A percentile compares a stretch with the other conserved stretches of the same genome.
phyloP scores from a whole-genome alignment of 2,329 filamentous ascomycete species.

The Penicillium fuscoglaucum region DNA sequence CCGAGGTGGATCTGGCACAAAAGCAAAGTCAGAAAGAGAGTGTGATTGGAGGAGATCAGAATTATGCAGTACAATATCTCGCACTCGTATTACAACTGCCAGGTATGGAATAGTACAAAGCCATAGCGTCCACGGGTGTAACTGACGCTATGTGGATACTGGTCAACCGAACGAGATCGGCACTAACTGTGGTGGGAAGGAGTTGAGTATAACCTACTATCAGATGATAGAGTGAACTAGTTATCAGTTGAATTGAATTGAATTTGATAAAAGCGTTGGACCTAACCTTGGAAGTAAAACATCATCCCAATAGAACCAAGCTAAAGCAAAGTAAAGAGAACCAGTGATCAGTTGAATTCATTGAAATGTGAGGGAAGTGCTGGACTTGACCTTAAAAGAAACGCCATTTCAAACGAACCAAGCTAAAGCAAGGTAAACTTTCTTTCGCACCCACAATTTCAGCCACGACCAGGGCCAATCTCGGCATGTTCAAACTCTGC shows the following conservation, averaged over 20 bases:
- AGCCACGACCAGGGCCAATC: neutral
- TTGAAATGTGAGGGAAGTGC: neutral
- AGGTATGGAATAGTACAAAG: too few species aligned
- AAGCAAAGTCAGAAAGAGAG: neutral
- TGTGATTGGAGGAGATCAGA: neutral
- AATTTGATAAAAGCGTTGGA: neutral
- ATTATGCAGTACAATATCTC: neutral
- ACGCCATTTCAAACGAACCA: neutral
- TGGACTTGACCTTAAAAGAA: neutral
- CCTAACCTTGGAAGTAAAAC: neutral
- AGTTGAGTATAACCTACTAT: neutral
- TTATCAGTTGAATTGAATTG: neutral
- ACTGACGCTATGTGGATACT: neutral
- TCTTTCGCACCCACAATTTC: neutral
- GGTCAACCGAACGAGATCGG: neutral
- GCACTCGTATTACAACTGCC: neutral
- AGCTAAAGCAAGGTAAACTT: neutral
- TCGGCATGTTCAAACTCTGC: neutral
- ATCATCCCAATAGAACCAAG: neutral
- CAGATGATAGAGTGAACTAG: neutral
- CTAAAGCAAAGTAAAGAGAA: neutral
- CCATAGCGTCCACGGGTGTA: too few species aligned
- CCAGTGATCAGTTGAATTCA: neutral
- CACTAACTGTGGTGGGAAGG: neutral
- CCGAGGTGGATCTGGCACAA: neutral